Evolutionary conservation across 2,329 filamentous ascomycete genomes (phyloP).

Genomic region (Cercospora citrullina): DNA sequence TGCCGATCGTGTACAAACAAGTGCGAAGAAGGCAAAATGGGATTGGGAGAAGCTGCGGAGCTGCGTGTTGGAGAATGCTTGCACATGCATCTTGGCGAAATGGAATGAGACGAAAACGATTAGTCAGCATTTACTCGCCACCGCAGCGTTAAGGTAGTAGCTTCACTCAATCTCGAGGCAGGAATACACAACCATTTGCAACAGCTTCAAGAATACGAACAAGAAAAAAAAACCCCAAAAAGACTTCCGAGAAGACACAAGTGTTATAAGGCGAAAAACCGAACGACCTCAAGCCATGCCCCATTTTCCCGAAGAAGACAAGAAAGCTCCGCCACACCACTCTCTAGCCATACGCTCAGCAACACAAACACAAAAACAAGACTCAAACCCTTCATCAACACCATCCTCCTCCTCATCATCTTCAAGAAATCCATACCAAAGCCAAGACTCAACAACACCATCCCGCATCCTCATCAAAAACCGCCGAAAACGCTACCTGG

Average conservation of each 20-base stretch:
- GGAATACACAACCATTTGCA: neutral
- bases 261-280: neutral
- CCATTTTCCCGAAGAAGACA: neutral
- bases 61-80: neutral
- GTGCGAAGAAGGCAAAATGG: neutral
- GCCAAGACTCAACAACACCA: no score
- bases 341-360: neutral
- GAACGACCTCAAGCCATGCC: neutral
- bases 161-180: neutral
- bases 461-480: slow-evolving; percentile 59
- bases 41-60: neutral
- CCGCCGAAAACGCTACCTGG: slow-evolving; percentile 73
- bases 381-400: neutral
- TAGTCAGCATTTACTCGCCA: neutral
- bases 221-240: neutral
- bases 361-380: neutral
- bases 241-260: neutral
- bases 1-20: neutral
- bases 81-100: neutral
- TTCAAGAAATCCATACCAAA: no score
- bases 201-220: neutral
- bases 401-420: no score
- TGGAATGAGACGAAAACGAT: neutral
- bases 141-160: neutral
- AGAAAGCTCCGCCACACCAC: neutral